These are phyloP conservation scores for Cyclocybe aegerita DNA, from an alignment of 768 basidiomycete genomes.

Conservation along the genomic window DNA sequence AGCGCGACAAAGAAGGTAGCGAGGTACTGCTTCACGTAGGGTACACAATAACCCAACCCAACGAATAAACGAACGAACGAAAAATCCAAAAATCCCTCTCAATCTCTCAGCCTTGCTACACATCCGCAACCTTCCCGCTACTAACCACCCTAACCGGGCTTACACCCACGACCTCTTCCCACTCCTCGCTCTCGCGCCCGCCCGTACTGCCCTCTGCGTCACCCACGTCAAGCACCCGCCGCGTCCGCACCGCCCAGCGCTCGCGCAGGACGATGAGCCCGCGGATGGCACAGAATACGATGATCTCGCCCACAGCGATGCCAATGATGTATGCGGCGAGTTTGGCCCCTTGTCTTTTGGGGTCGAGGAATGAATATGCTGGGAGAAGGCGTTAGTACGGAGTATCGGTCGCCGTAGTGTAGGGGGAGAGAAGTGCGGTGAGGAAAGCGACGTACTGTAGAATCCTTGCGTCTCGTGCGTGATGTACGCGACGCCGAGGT, in stretches of 20 bases:
- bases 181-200: constrained; percentile 35
- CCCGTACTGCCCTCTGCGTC: constrained; percentile 13
- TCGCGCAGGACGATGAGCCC: constrained; percentile 38
- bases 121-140: background rate
- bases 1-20: too few species aligned
- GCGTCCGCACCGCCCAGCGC: constrained; percentile 17
- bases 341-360: constrained; percentile 34
- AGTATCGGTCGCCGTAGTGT: background rate
- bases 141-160: background rate
- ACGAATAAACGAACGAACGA: too few species aligned
- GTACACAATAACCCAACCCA: too few species aligned
- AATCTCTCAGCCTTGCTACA: background rate
- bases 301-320: constrained; percentile 47
- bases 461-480: constrained; percentile 59
- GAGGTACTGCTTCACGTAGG: too few species aligned
- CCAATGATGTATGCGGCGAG: constrained; percentile 66
- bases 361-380: constrained; percentile 72
- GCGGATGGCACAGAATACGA: constrained; percentile 53
- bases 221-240: constrained; percentile 10
- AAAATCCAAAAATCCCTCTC: too few species aligned
- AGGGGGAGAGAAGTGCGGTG: background rate
- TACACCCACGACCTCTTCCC: constrained; percentile 40
- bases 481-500: constrained; percentile 70
- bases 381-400: background rate
- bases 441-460: constrained; percentile 47